phyloP scores from a whole-genome alignment of 495 filamentous ascomycete genomes.

The Penicillium mononematosum region DNA sequence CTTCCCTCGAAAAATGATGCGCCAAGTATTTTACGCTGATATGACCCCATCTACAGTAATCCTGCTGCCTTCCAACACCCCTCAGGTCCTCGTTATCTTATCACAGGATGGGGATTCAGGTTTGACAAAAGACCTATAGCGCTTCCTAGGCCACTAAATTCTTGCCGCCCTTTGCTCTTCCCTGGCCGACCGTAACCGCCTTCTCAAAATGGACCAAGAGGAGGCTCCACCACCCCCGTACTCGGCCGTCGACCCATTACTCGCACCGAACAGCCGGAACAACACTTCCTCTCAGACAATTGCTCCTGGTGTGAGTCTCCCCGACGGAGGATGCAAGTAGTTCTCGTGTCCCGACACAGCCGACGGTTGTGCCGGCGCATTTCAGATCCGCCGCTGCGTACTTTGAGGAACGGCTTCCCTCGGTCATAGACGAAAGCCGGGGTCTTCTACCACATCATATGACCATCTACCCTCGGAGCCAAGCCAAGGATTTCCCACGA shows the following conservation, averaged over 20 bases:
- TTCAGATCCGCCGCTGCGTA: constrained; percentile 47
- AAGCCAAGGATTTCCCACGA: constrained; percentile 47
- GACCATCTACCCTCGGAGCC: constrained; percentile 45
- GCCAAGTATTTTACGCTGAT: constrained; percentile 15
- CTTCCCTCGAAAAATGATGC: background rate
- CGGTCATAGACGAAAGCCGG: constrained; percentile 27
- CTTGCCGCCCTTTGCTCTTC: constrained; percentile 1
- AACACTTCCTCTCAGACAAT: constrained; percentile 16
- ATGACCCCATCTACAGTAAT: constrained; percentile 11
- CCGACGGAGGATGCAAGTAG: constrained; percentile 20
- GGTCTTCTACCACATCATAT: constrained; percentile 41
- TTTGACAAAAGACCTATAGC: constrained; percentile 18
- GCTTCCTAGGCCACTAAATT: constrained; percentile 9
- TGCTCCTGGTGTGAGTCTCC: constrained; percentile 22
- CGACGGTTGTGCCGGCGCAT: constrained; percentile 30
- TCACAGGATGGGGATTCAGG: constrained; percentile 24
- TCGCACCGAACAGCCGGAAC: constrained; percentile 27
- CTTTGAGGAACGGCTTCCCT: constrained; percentile 42
- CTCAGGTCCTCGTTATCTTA: constrained; percentile 18
- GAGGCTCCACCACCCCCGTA: constrained; percentile 49
- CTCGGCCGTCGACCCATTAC: constrained; percentile 44
- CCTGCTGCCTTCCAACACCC: constrained; percentile 25
- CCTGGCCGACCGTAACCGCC: background rate
- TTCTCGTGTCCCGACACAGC: constrained; percentile 14
- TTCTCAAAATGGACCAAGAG: constrained; percentile 38